phyloP scores from a whole-genome alignment of 176 grass and related monocot genomes.

The Aegilops longissima region DNA sequence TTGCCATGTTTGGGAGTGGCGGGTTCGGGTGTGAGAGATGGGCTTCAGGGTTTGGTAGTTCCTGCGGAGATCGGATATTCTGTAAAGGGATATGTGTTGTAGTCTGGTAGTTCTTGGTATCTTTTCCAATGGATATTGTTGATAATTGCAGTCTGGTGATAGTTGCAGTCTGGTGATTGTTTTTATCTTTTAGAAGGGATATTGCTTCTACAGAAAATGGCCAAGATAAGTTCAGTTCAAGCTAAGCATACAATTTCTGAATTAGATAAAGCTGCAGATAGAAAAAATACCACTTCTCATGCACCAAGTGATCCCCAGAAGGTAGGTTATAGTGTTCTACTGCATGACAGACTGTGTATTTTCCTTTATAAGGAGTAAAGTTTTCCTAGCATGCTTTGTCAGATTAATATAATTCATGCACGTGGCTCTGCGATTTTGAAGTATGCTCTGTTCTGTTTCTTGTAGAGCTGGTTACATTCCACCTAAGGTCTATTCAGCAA shows the following conservation, averaged over 20 bases:
- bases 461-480: slow-evolving; percentile 15
- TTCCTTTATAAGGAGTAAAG: neutral
- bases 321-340: neutral
- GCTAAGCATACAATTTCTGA: slow-evolving; percentile 34
- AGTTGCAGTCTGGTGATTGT: too few relatives aligned
- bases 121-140: too few relatives aligned
- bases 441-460: neutral
- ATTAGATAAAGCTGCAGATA: slow-evolving; percentile 36
- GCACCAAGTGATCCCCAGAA: too few relatives aligned
- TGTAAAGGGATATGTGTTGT: too few relatives aligned
- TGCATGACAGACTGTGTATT: slow-evolving; percentile 7
- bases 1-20: too few relatives aligned
- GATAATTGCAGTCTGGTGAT: too few relatives aligned
- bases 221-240: slow-evolving; percentile 37
- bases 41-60: too few relatives aligned
- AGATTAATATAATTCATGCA: neutral
- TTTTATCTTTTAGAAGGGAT: too few relatives aligned
- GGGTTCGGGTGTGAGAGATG: too few relatives aligned
- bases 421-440: neutral
- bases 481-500: neutral
- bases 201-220: slow-evolving; percentile 42
- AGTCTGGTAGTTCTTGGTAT: too few relatives aligned
- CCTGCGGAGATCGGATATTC: too few relatives aligned
- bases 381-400: neutral
- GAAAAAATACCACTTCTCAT: slow-evolving; percentile 9